Percentiles rank a stretch among this genome's conserved stretches.
phyloP scores from a whole-genome alignment of 495 filamentous ascomycete species.

The Mycothermus thermophilus region DNA sequence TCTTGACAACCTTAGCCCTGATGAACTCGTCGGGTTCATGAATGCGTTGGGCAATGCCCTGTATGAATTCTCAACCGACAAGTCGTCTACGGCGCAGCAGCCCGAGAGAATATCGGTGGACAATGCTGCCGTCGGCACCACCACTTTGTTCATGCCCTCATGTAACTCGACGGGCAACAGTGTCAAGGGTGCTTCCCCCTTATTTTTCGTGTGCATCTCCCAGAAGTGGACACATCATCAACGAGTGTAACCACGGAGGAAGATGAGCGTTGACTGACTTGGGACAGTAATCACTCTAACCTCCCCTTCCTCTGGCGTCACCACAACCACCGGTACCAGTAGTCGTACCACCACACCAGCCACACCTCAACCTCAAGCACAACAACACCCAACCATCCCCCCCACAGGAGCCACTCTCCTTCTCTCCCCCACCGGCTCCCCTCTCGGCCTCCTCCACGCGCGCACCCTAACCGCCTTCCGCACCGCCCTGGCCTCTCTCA shows the following conservation, averaged over 20 bases:
- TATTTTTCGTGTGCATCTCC: neutral
- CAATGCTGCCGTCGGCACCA: slow-evolving; percentile 50
- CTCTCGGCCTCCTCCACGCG: slow-evolving; percentile 70
- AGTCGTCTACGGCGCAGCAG: slow-evolving; percentile 43
- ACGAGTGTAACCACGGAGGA: too few relatives aligned
- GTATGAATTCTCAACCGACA: slow-evolving; percentile 65
- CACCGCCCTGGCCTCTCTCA: slow-evolving; percentile 68
- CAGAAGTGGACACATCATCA: too few relatives aligned
- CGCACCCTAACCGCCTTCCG: slow-evolving; percentile 84
- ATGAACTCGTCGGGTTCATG: slow-evolving; percentile 55
- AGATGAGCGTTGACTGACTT: too few relatives aligned
- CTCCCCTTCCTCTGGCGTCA: slow-evolving; percentile 15
- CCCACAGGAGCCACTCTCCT: slow-evolving; percentile 71
- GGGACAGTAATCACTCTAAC: too few relatives aligned
- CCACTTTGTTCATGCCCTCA: slow-evolving; percentile 88
- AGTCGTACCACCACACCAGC: slow-evolving; percentile 5
- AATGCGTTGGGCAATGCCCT: slow-evolving; percentile 56
- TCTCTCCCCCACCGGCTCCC: slow-evolving; percentile 46
- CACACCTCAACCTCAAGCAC: slow-evolving; percentile 4
- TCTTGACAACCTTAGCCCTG: slow-evolving; percentile 54
- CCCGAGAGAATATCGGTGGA: slow-evolving; percentile 62
- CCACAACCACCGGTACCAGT: slow-evolving; percentile 1
- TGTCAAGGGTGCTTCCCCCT: slow-evolving; percentile 29
- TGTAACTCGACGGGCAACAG: slow-evolving; percentile 33
- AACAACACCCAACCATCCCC: slow-evolving; percentile 38